Percentiles rank a stretch among this genome's conserved stretches.
phyloP scores from a whole-genome alignment of 2,329 filamentous ascomycete species.

The Ascocoryne sarcoides region DNA sequence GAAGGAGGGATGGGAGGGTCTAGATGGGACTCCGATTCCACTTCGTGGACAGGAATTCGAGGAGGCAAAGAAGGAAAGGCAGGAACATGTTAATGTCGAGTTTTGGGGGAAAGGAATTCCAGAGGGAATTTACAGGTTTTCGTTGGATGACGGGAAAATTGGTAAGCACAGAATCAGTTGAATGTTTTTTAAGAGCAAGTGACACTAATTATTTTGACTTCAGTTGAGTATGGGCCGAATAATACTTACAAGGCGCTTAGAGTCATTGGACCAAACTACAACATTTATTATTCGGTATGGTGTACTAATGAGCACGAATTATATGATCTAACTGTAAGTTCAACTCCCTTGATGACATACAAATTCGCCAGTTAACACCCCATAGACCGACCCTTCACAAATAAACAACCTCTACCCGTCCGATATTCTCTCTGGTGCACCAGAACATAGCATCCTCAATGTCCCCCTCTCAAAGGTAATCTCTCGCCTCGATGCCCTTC shows the following conservation, averaged over 20 bases:
- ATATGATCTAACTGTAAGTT: constrained; percentile 48
- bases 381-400: constrained; percentile 43
- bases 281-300: constrained; percentile 59
- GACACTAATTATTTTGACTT: background rate
- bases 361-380: too few species aligned
- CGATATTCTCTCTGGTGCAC: constrained; percentile 1
- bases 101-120: constrained; percentile 32
- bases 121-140: constrained; percentile 22
- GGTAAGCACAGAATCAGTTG: constrained; percentile 8
- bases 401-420: constrained; percentile 35
- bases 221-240: constrained; percentile 25
- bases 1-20: constrained; percentile 32
- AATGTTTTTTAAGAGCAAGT: background rate
- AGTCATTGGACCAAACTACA: constrained; percentile 40
- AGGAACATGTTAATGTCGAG: constrained; percentile 41
- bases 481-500: constrained; percentile 46
- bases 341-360: too few species aligned
- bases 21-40: constrained; percentile 39
- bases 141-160: constrained; percentile 21
- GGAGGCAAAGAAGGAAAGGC: constrained; percentile 20
- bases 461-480: constrained; percentile 33
- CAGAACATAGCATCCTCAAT: constrained; percentile 2
- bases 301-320: constrained; percentile 60
- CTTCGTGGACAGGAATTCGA: constrained; percentile 20
- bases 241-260: constrained; percentile 43